Evolutionary conservation across 164 flowering plant genomes (phyloP).

Genomic region (Euptelea pleiosperma): DNA sequence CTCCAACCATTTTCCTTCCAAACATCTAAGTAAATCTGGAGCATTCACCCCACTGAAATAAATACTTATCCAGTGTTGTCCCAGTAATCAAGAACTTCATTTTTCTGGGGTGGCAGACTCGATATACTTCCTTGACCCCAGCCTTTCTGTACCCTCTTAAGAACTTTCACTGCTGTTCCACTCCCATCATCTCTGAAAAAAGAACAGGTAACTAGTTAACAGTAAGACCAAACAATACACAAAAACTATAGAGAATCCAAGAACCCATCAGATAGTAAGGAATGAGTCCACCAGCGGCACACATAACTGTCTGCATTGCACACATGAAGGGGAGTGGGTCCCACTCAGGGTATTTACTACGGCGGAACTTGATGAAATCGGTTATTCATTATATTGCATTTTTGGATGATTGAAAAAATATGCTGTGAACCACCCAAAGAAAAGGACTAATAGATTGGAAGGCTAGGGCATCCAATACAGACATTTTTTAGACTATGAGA

Average conservation of each 20-base stretch:
- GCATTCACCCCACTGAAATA: not conserved
- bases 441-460: too few species aligned
- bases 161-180: constrained; percentile 56
- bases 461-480: too few species aligned
- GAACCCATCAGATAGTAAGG: too few species aligned
- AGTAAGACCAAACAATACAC: not conserved
- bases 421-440: too few species aligned
- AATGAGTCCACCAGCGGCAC: too few species aligned
- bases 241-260: not conserved
- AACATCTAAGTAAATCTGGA: not conserved
- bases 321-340: too few species aligned
- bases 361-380: too few species aligned
- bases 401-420: too few species aligned
- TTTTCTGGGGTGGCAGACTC: constrained; percentile 39
- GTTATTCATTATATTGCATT: too few species aligned
- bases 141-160: constrained; percentile 69
- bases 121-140: constrained; percentile 79
- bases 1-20: not conserved
- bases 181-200: constrained; percentile 88
- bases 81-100: constrained; percentile 45
- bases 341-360: too few species aligned
- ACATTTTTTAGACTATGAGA: too few species aligned
- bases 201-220: constrained; percentile 1
- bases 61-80: constrained; percentile 18
- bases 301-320: too few species aligned